Conservation (phyloP, 257 asterid species). For the Rubia yunnanensis region DNA sequence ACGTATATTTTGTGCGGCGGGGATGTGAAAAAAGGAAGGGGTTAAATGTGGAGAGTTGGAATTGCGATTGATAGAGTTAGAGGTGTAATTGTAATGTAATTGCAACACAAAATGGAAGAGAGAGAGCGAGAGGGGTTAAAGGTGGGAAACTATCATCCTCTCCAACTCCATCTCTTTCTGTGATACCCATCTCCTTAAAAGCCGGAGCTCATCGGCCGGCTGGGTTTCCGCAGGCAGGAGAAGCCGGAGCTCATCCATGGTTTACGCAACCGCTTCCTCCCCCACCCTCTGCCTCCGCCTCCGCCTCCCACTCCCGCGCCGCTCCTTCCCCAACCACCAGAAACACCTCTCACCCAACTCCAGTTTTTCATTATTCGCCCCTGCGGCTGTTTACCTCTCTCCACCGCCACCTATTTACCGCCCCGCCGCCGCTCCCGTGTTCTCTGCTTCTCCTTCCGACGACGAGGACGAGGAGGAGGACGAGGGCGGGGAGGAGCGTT, state of each 20-base stretch:
- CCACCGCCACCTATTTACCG: not conserved
- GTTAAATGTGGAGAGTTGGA: no score
- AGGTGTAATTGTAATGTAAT: no score
- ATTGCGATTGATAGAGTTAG: no score
- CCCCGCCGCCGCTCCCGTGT: not conserved
- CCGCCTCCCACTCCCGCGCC: not conserved
- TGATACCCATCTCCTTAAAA: no score
- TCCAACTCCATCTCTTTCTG: not conserved
- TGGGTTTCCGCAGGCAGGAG: no score
- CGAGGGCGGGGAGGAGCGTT: not conserved
- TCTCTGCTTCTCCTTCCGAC: not conserved
- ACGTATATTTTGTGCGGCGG: no score
- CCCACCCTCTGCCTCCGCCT: not conserved
- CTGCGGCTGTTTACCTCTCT: not conserved
- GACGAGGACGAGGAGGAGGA: slow-evolving; percentile 2
- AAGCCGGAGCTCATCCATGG: not conserved
- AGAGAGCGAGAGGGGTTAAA: not conserved
- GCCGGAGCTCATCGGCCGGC: not conserved
- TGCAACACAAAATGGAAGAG: no score
- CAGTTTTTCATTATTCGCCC: not conserved
- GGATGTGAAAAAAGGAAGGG: no score
- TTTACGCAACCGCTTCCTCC: not conserved
- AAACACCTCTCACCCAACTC: not conserved
- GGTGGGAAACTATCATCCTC: not conserved
- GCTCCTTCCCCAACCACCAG: not conserved